Base-by-base conservation (phyloP, 2,329 filamentous ascomycete genomes). In the Scedosporium boydii region DNA sequence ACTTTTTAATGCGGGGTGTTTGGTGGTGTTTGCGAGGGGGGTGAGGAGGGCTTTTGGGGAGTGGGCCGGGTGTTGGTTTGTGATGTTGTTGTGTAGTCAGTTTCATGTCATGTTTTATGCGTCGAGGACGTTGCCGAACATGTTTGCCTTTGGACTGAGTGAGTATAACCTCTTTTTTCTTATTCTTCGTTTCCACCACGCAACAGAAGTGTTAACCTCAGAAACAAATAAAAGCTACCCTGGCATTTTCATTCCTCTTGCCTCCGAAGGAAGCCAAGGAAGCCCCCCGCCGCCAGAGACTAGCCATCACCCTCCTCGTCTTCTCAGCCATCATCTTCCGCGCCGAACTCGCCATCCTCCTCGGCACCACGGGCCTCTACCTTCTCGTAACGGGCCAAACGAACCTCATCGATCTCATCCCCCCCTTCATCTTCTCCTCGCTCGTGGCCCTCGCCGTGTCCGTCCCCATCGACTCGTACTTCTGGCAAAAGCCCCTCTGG, bases 61-160 rank as follows among this genome's bases (percentile, higher is more conserved):
- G 29, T 79, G 79, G 4, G 84, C 87, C 3, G 88, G 85, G 4
- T 80, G 86, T 62, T 98, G 93, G 92, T 99, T 89, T 77, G 76
- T 88, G 3, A 65, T 90, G 46, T 80, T 98, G 61, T 88, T 92
- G 70, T 84, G 85, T 1, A 88, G 86, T 73, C 93, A 98, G 74
- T 99, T 99, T 70, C 95, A 99, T 75, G 77, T 96, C 65, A 82
- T 95, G 65, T 99, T 91, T 75, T 99, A 99, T 77, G 88, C 93
- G 14, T 95, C 92, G 16, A 83, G 95, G 64, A 95, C 92, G 2
- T 77, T 99, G 66, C 95, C 95, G 1, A 99, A 99, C 73, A 96
- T 96, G 89, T 96, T 97, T 75, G 93, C 95, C 21, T 95, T 98
- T 77, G 85, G 86, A 9, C 77, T 97, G 63, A 91, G 88, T 93